Percentiles rank a stretch among this genome's conserved stretches.
Conservation (phyloP, 2,329 filamentous ascomycete genomes). For the Paraphoma sp. region DNA sequence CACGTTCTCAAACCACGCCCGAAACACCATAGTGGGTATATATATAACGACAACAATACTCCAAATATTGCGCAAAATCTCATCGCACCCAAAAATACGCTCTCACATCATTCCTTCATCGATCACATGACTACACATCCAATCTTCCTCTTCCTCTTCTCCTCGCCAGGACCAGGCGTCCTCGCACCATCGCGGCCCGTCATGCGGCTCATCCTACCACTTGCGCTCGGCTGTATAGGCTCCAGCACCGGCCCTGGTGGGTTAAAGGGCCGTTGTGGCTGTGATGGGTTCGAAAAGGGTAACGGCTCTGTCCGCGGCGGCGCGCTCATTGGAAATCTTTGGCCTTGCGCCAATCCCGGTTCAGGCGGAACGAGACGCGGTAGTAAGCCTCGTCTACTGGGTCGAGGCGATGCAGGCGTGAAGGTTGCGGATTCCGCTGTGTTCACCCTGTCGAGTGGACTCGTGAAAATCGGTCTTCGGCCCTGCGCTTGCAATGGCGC, state of each 20-base stretch:
- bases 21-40: conserved; percentile 3
- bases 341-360: background rate
- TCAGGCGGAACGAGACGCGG: conserved; percentile 20
- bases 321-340: conserved; percentile 23
- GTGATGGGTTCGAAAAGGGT: background rate
- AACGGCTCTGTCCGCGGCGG: conserved; percentile 17
- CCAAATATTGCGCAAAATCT: background rate
- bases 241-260: background rate
- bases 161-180: conserved; percentile 8
- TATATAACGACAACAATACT: background rate
- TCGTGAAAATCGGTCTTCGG: conserved; percentile 14
- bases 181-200: background rate
- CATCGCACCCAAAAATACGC: background rate
- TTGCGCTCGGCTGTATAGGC: background rate
- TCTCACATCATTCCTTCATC: background rate
- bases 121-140: conserved; percentile 26
- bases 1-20: no score
- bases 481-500: conserved; percentile 8
- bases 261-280: background rate
- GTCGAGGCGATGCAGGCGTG: background rate
- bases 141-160: conserved; percentile 21
- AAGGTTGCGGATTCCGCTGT: background rate
- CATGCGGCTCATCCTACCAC: conserved; percentile 2
- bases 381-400: conserved; percentile 9
- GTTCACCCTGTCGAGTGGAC: background rate